Base-by-base conservation (phyloP, 768 basidiomycete species). In the Suillus sp. region DNA sequence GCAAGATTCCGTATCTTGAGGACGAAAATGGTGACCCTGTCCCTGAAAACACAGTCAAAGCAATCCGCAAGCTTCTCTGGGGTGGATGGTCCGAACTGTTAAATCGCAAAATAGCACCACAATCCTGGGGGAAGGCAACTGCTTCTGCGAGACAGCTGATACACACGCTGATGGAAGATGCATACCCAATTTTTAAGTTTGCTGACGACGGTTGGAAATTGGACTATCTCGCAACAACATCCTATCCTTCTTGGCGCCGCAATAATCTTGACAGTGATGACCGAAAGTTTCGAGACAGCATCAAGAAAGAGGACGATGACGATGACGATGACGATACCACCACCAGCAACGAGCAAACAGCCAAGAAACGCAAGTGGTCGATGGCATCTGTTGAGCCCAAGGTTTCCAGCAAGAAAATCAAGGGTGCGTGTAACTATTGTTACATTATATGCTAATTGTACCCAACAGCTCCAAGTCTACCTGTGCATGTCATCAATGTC, bases 151-250 rank as follows among this genome's bases (percentile, higher is more conserved):
- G 35, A 50, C 59, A 60, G 27, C 59, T 60, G 16, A 27, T 43
- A 18, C 59, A 60, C 45, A 48, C 13, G 1, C 22, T 60, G n/a
- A 11, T 60, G 2, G 59, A 60, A 30, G 6, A 42, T 8, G 16
- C 40, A 32, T 47, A 20, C 27, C 59, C 59, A 16, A 7, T 60
- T 0, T 60, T 60, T 32, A 60, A 50, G 27, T 35, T 60, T 27
- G 59, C 59, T 50, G 35, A 60, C 4, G 22, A 47, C 8, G 59
- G 59, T 14, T 60, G 59, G 59, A 60, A 60, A 35, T 32, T 60
- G 7, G 42, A 60, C 18, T 30, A 48, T 18, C 32, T 60, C 0
- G 56, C 37, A 34, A 57, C 7, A 7, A 57, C 27, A 5, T 25
- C 27, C 6, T 57, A 57, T 37, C 27, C 56, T 22, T 30, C 30